Evolutionary conservation across 139 green algal genomes (phyloP).

Genomic region (Tetradesmus lagerheimii): DNA sequence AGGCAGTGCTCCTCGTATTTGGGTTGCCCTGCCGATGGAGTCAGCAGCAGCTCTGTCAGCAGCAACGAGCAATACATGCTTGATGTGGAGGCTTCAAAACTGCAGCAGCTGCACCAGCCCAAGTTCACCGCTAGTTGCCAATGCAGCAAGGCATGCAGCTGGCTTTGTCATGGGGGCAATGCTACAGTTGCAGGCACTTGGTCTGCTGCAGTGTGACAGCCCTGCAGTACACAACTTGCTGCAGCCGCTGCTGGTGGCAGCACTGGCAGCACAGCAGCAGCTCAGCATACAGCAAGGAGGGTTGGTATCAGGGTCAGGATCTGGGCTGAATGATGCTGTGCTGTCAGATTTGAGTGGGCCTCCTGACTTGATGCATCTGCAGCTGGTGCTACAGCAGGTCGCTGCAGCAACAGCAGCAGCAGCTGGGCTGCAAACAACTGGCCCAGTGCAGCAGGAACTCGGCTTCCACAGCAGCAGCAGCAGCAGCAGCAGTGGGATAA

Average conservation of each 20-base stretch:
- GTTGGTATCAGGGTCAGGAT: background rate
- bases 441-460: background rate
- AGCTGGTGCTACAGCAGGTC: background rate
- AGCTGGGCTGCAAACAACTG: background rate
- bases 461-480: background rate
- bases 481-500: background rate
- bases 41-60: background rate
- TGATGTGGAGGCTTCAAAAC: background rate
- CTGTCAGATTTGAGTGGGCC: background rate
- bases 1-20: background rate
- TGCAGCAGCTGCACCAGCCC: background rate
- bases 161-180: background rate
- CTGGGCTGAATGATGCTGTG: background rate
- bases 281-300: background rate
- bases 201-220: background rate
- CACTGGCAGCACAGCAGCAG: background rate
- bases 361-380: background rate
- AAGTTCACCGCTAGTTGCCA: background rate
- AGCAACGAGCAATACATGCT: background rate
- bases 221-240: background rate
- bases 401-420: slow-evolving; percentile 5
- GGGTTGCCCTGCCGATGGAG: background rate
- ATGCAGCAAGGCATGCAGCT: background rate
- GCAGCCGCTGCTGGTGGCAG: slow-evolving; percentile 22
- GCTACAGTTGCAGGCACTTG: background rate